Base-by-base conservation (phyloP, 441 rosid species). In the Erysimum pusillum region DNA sequence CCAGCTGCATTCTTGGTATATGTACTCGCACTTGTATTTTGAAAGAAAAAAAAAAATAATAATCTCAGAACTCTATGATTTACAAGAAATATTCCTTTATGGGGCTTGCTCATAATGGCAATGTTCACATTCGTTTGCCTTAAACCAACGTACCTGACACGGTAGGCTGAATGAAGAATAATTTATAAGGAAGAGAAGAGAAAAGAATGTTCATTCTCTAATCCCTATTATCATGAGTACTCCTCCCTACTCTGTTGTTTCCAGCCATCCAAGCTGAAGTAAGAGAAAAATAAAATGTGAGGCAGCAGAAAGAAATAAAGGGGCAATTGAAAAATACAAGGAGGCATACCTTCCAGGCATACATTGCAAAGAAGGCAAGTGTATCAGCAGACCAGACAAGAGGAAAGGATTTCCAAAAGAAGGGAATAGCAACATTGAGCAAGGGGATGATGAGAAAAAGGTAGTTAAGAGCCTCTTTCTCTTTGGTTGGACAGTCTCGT, bases 371-470 rank as follows among this genome's bases (percentile, higher is more conserved):
- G 88, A 96, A 96, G 73, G 93, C 96, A 63, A 85, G 57, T 0
- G 87, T 90, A 79, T 96, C 99, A 53, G 95, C 98, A 51, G 99
- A 93, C 99, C 98, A 96, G 71, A 93, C 98, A 62, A 89, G 78
- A 8, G 99, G 85, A 76, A 95, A 93, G 2, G 99, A 95, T 79
- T 95, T 95, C 85, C 79, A 86, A 63, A 95, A 93, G 95, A 95
- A 93, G 1, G 98, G 98, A 32, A 93, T 95, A 72, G 79, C 74
- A 46, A 92, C 96, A 71, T 92, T 95, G 80, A 95, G 79, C 78
- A 91, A 82, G 0, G 98, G 97, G 77, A 95, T 41, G 51, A 93
- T 83, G 44, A 95, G 91, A 76, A 95, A 93, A 1, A 95, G 93
- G 79, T 91, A 95, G 85, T 90, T 91, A 15, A 91, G 98, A 75